Evolutionary conservation across 129 eudicot species (phyloP), one percentile per base, ranked within the genome.

Genomic region (Flaveria trinervia): DNA sequence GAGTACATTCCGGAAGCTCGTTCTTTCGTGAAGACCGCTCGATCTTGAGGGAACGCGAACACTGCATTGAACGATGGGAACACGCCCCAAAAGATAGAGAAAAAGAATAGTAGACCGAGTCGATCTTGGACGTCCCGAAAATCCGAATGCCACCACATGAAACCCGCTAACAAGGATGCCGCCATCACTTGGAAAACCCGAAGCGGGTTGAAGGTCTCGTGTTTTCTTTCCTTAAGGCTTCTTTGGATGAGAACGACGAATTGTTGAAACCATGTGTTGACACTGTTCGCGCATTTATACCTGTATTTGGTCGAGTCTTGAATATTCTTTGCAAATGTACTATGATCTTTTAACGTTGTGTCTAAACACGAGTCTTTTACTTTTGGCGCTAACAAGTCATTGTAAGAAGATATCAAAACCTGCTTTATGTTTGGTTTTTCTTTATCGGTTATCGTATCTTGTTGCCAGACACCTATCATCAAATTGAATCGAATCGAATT

Each of bases 111-210:
- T 12, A 95, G 88, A 18, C 99, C 99, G 3, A 94, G 89, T 0
- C 97, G 83, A 52, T 94, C 99, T 71, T 92, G 99, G 26, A 92
- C 54, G 36, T 95, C 91, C 18, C 85, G 77, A 45, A 33, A 87
- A 72, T 92, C 94, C 0, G 96, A 91, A 67, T 88, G 99, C 99
- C 99, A 95, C 99, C 99, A 95, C 92, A 95, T 89, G 46, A 81
- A 72, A 28, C 97, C 99, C 26, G 90, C 88, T 67, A 95, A 75
- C 30, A 92, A 65, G 1, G 99, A 81, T 57, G 97, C 99, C 7
- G 91, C 82, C n/a, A 89, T 54, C 1, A 95, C 99, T 77, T 95
- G 99, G 77, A 86, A 84, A 6, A 95, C 97, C 5, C 97, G 69
- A 43, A 95, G 86, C 4, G 96, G 86, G 81, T 91, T 88, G 68